Conservation (phyloP, 129 eudicot species). For the Heracleum sosnowskyi region DNA sequence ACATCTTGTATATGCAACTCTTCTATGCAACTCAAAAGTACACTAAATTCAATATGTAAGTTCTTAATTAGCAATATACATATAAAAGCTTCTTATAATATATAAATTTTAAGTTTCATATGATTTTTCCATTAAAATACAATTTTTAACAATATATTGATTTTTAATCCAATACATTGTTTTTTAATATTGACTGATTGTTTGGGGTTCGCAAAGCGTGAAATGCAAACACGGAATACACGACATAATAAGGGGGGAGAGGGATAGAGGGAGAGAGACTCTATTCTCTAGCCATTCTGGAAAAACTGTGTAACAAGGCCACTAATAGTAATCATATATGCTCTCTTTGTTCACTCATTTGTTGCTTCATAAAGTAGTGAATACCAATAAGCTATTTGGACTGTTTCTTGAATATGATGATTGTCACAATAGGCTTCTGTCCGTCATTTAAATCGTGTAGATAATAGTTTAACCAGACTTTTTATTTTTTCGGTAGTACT, state of each 20-base stretch:
- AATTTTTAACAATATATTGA: no score
- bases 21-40: not conserved
- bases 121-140: no score
- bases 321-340: not conserved
- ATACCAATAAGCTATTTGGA: no score
- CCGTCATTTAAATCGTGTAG: not conserved
- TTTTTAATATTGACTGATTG: no score
- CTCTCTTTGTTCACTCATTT: not conserved
- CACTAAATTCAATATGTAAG: not conserved
- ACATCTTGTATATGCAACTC: not conserved
- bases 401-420: not conserved
- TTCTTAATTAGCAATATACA: not conserved
- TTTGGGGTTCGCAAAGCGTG: not conserved
- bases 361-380: not conserved
- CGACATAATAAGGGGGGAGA: not conserved
- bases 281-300: no score
- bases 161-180: no score
- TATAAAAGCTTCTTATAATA: no score
- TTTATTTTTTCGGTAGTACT: no score
- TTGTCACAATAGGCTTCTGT: not conserved
- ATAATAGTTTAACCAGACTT: not conserved
- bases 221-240: not conserved
- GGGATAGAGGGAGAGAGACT: no score
- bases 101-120: no score
- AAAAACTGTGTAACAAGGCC: not conserved